Evolutionary conservation across 495 filamentous ascomycete genomes (phyloP), one percentile per base, ranked within the genome.

Genomic region (Penicillium coprophilum): DNA sequence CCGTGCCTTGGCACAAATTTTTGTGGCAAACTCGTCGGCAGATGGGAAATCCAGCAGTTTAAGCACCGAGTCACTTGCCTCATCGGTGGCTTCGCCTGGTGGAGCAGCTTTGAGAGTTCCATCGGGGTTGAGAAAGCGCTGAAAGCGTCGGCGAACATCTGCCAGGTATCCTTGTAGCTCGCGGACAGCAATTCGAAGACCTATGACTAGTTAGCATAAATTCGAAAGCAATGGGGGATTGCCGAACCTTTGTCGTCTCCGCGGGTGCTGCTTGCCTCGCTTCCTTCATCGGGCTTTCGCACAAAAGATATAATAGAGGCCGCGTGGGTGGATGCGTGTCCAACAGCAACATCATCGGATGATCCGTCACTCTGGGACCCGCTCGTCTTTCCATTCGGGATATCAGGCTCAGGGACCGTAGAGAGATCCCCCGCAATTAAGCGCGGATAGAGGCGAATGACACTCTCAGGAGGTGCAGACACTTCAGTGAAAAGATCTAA

Each of bases 401-500:
- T 53, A 11, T 71, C 71, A 6, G 85, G 81, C 20, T 75, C 71
- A 53, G 77, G 79, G 12, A 76, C 53, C 57, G 66, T 76, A 0
- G 91, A 89, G 1, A 94, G 74, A 15, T 92, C 85, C 1, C 95
- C 94, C 4, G 92, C 89, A 55, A 99, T 92, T 19, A 84, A 77
- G 57, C 74, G 85, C 8, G 94, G 94, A 62, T 90, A 99, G 9
- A 97, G 71, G 48, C 81, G 83, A 57, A 99, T 87, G 1, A 97
- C 93, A 55, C 88, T 82, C 69, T 95, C 90, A 2, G 94, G 93
- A 9, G 95, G 89, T 0, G 94, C 92, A 46, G 89, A 83, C 3
- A 96, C 87, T 21, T 92, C 86, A 8, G 88, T 89, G 71, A 97
- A 97, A 13, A 97, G 75, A 57, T 96, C 92, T 68, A 99, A 76